Conservation (phyloP, 768 basidiomycete genomes). For the Termitomyces titanicus region DNA sequence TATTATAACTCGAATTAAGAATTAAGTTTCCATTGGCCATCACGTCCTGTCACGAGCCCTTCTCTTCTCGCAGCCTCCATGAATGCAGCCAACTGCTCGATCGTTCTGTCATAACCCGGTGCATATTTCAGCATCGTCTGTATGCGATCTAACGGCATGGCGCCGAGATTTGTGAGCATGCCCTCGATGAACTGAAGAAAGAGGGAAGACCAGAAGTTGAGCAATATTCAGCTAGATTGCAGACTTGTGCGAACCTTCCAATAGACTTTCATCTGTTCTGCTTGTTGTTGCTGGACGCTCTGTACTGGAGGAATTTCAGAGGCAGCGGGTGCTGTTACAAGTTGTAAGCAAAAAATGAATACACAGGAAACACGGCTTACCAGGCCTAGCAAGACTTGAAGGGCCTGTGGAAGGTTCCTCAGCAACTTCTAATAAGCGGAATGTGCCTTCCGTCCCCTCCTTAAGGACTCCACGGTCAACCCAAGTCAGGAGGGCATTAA, state of each 20-base stretch:
- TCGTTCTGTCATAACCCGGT: conserved; percentile 74
- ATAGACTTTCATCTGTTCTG: conserved; percentile 82
- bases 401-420: conserved; percentile 38
- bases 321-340: conserved; percentile 23
- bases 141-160: conserved; percentile 75
- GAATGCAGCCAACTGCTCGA: conserved; percentile 75
- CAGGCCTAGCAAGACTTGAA: conserved; percentile 10
- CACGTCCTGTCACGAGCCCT: conserved; percentile 65
- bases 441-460: conserved; percentile 57
- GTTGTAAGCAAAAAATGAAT: neutral
- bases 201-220: conserved; percentile 3
- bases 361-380: neutral
- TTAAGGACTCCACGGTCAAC: conserved; percentile 77
- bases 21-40: conserved; percentile 63
- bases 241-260: conserved; percentile 64
- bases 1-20: neutral
- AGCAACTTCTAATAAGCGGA: conserved; percentile 60
- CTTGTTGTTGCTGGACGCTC: conserved; percentile 68
- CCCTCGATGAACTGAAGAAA: conserved; percentile 74
- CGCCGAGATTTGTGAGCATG: conserved; percentile 85
- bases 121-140: conserved; percentile 86
- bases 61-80: conserved; percentile 81
- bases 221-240: neutral
- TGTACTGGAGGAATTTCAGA: conserved; percentile 46
- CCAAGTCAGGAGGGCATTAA: conserved; percentile 83